These are phyloP conservation scores for Plasmodium berghei DNA, from an alignment of 169 alveolate genomes.

Conservation along the genomic window DNA sequence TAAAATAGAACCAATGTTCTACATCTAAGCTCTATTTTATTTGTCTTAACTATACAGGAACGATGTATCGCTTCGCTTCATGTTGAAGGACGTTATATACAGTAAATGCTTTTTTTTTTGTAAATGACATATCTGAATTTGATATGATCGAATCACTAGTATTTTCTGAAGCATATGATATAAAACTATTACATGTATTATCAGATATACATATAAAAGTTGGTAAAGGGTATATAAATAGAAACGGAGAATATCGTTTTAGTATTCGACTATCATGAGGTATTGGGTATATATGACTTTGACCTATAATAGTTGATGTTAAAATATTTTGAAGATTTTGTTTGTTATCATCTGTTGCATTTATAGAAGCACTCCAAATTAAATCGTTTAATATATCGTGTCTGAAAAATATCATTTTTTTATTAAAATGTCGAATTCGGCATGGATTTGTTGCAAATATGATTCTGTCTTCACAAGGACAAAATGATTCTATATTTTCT, in stretches of 20 bases:
- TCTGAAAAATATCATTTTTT: slow-evolving; percentile 81
- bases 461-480: slow-evolving; percentile 57
- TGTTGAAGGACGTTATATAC: slow-evolving; percentile 50
- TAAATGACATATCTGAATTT: slow-evolving; percentile 56
- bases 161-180: slow-evolving; percentile 57
- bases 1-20: not conserved
- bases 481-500: slow-evolving; percentile 67
- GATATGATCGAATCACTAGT: slow-evolving; percentile 46
- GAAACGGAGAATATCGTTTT: slow-evolving; percentile 78
- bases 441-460: slow-evolving; percentile 83
- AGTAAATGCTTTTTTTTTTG: slow-evolving; percentile 47
- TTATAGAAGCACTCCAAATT: slow-evolving; percentile 77
- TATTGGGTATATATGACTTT: slow-evolving; percentile 83
- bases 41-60: slow-evolving; percentile 5
- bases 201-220: slow-evolving; percentile 76
- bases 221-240: slow-evolving; percentile 83
- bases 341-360: slow-evolving; percentile 67
- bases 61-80: slow-evolving; percentile 63
- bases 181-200: slow-evolving; percentile 62
- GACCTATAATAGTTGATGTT: slow-evolving; percentile 79
- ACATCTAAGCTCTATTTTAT: too few relatives aligned
- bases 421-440: slow-evolving; percentile 81
- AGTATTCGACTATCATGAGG: slow-evolving; percentile 79
- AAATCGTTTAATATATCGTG: slow-evolving; percentile 78
- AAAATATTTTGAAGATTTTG: slow-evolving; percentile 30